Conservation (phyloP, 805 yeast species). For the Groenewaldozyma tartarivorans region DNA sequence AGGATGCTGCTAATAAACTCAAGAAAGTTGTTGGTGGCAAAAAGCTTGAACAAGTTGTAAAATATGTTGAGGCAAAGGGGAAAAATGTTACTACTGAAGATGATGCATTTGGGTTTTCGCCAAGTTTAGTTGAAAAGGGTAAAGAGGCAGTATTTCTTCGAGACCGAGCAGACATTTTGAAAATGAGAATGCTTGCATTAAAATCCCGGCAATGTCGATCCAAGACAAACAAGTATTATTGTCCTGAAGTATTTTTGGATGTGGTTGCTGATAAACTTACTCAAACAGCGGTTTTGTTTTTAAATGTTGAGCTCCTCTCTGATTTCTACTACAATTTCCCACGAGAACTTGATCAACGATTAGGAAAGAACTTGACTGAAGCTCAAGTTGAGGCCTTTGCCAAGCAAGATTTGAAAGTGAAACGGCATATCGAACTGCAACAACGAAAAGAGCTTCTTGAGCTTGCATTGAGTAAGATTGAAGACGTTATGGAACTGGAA, state of each 20-base stretch:
- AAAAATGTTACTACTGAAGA: constrained; percentile 18
- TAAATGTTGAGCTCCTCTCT: constrained; percentile 86
- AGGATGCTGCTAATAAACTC: constrained; percentile 46
- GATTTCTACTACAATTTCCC: constrained; percentile 97
- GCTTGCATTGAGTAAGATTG: constrained; percentile 75
- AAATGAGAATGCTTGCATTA: constrained; percentile 67
- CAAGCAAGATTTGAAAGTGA: constrained; percentile 85
- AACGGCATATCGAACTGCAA: constrained; percentile 85
- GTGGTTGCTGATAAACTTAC: constrained; percentile 88
- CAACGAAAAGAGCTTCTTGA: constrained; percentile 85
- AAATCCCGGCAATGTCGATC: constrained; percentile 66
- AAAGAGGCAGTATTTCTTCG: constrained; percentile 70
- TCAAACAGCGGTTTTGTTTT: constrained; percentile 82
- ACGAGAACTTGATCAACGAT: constrained; percentile 72
- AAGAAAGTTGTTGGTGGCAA: constrained; percentile 72
- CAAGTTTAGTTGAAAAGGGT: constrained; percentile 66
- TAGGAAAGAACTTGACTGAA: constrained; percentile 51
- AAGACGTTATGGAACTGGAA: constrained; percentile 66
- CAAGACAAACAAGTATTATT: constrained; percentile 74
- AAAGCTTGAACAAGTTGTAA: constrained; percentile 73
- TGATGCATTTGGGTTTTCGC: constrained; percentile 72
- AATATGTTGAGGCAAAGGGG: constrained; percentile 37
- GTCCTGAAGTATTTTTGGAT: constrained; percentile 91
- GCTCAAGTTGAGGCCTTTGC: constrained; percentile 87
- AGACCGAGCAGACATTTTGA: constrained; percentile 60